Percentiles rank a stretch among this genome's conserved stretches.
Evolutionary conservation across 2,329 filamentous ascomycete species (phyloP).

Genomic region (Fusarium aywerte): DNA sequence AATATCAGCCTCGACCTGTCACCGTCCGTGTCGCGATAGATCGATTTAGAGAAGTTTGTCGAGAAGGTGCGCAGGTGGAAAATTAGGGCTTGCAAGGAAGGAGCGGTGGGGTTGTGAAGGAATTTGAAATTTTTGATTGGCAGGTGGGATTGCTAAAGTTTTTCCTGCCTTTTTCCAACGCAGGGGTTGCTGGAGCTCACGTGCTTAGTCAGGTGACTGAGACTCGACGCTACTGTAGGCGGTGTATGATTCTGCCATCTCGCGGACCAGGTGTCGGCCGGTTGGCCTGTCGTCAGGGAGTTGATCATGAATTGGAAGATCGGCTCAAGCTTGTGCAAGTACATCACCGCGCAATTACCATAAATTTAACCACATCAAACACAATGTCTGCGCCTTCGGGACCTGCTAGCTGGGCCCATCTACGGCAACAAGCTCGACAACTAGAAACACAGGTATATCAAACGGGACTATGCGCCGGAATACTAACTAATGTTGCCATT

Average conservation of each 20-base stretch:
- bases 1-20: constrained; percentile 52
- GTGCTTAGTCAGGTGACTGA: constrained; percentile 30
- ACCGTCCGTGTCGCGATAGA: constrained; percentile 52
- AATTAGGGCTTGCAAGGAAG: constrained; percentile 52
- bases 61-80: constrained; percentile 52
- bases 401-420: constrained; percentile 85
- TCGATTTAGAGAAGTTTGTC: constrained; percentile 52
- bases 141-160: constrained; percentile 15
- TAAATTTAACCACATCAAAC: constrained; percentile 2
- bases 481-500: constrained; percentile 37
- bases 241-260: constrained; percentile 47
- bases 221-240: constrained; percentile 29
- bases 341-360: constrained; percentile 27
- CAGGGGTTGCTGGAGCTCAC: constrained; percentile 32
- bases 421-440: constrained; percentile 89
- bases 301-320: constrained; percentile 31
- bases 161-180: neutral
- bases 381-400: constrained; percentile 63
- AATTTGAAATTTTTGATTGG: constrained; percentile 51
- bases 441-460: constrained; percentile 85
- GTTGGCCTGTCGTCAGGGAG: constrained; percentile 41
- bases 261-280: constrained; percentile 40
- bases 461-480: constrained; percentile 32
- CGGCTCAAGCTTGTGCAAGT: constrained; percentile 21
- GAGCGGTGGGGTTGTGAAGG: constrained; percentile 35